phyloP scores from a whole-genome alignment of 495 filamentous ascomycete genomes.

The Aspergillus sclerotioniger region DNA sequence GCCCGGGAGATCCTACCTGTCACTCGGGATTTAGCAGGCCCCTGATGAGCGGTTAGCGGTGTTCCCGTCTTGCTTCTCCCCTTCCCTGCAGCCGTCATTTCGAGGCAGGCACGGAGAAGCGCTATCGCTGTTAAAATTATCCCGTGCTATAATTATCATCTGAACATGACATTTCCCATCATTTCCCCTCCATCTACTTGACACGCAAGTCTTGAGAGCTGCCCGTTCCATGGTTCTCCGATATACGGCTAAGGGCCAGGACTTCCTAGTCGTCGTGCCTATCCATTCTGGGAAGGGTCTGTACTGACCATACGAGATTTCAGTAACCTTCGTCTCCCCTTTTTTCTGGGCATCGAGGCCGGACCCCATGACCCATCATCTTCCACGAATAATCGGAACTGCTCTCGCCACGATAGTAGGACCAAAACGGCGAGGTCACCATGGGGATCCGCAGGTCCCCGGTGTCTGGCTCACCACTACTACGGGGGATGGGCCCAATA shows the following conservation, averaged over 20 bases:
- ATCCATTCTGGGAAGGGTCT: not conserved
- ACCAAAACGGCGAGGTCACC: not conserved
- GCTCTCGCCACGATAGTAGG: not conserved
- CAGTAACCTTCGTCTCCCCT: not conserved
- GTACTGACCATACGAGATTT: not conserved
- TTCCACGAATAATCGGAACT: not conserved
- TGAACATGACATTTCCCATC: not conserved
- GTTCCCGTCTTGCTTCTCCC: constrained; percentile 5
- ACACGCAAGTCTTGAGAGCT: constrained; percentile 11
- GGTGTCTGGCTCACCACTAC: not conserved
- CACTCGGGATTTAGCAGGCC: constrained; percentile 15
- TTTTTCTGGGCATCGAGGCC: not conserved
- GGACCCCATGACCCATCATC: not conserved
- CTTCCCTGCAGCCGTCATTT: constrained; percentile 10
- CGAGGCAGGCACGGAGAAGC: constrained; percentile 4
- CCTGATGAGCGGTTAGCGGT: constrained; percentile 12
- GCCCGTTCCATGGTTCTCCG: not conserved
- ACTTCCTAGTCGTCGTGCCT: not conserved
- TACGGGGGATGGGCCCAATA: constrained; percentile 15
- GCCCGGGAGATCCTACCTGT: constrained; percentile 12
- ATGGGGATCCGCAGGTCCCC: constrained; percentile 4
- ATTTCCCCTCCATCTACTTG: constrained; percentile 16
- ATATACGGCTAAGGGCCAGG: not conserved
- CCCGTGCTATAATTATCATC: constrained; percentile 7
- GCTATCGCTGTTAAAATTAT: constrained; percentile 13